Evolutionary conservation across 139 green algal genomes (phyloP), one percentile per base, ranked within the genome.

Genomic region (Chlorokybus atmophyticus): DNA sequence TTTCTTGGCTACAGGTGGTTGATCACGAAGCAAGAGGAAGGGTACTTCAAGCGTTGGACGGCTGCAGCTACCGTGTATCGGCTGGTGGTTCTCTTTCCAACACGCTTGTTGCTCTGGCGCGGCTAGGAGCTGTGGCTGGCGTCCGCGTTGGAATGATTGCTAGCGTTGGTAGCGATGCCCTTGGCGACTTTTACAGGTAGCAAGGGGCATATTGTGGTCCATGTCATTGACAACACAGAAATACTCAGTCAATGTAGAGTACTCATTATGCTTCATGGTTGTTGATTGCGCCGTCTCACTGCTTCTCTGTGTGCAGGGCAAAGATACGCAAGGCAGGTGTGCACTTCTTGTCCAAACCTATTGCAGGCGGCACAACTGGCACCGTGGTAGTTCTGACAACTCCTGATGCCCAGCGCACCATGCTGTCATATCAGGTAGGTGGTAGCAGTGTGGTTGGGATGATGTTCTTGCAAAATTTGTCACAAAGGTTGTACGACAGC

Each of bases 371-470:
- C 17, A 60, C 62, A 21, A 87, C 79, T 4, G 87, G 87, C 59
- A 91, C 81, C 0, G 86, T 93, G 10, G 73, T 91, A 23, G 88
- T 96, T 24, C 67, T 96, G 17, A 93, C 83, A 17, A 93, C 83
- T 0, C 74, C 77, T 1, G 88, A 96, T 60, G 88, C 86, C 4
- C 82, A 94, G 68, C 74, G 88, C 28, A 88, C 80, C 31, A 93
- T 96, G 71, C 72, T 94, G 19, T 83, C 78, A 2, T 93, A 87
- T 70, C 78, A 87, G 30, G 82, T 66, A n/a, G n/a, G n/a, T n/a
- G n/a, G n/a, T n/a, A n/a, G n/a, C n/a, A n/a, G n/a, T n/a, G n/a
- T n/a, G 35, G 14, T 17, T 17, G 14, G 14, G 38, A 47, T 47
- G 38, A 17, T 17, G 14, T 21, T 21, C 38, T 47, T 17, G 14